Conservation (phyloP, 2,329 filamentous ascomycete genomes). For the Chaetothyriales sp. region DNA sequence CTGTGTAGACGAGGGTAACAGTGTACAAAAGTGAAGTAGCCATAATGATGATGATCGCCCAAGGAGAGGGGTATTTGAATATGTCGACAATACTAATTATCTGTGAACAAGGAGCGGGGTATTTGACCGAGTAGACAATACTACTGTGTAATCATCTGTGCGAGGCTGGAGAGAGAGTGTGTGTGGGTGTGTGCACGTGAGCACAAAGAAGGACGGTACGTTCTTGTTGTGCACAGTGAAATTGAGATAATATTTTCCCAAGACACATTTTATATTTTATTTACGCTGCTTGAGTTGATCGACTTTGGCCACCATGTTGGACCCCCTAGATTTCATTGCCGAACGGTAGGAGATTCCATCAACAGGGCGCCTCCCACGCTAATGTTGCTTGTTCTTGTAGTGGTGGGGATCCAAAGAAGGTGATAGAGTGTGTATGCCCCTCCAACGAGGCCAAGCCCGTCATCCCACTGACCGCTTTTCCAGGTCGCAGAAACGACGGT, state of each 20-base stretch:
- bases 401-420: slow-evolving; percentile 79
- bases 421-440: slow-evolving; percentile 54
- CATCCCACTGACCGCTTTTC: neutral
- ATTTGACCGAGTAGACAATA: no score
- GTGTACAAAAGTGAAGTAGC: no score
- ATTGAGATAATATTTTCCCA: neutral
- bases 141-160: no score
- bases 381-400: slow-evolving; percentile 22
- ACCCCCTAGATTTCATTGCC: slow-evolving; percentile 62
- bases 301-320: slow-evolving; percentile 42
- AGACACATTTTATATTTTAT: neutral
- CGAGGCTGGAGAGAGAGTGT: no score
- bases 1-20: slow-evolving; percentile 6
- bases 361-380: neutral
- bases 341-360: slow-evolving; percentile 36
- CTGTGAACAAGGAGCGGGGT: no score
- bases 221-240: no score
- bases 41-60: no score
- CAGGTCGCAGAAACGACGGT: slow-evolving; percentile 53
- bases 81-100: no score
- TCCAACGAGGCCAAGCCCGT: neutral
- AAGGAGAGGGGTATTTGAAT: no score
- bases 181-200: no score
- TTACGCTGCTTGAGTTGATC: neutral
- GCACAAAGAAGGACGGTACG: no score